Evolutionary conservation across 768 basidiomycete genomes (phyloP).

Genomic region (Boletus subparvulus): DNA sequence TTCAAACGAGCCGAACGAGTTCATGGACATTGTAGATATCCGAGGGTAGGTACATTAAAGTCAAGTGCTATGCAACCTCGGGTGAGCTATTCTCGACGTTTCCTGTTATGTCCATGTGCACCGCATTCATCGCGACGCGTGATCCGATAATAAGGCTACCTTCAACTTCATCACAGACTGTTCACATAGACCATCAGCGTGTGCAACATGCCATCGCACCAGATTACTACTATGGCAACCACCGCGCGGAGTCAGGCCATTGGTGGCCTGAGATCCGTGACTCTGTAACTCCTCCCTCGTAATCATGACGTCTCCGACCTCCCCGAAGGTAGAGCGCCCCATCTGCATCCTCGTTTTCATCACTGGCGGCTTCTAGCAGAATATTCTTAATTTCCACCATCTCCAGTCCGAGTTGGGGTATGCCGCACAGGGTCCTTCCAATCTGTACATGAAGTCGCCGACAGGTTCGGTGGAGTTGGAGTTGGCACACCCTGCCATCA

Average conservation of each 20-base stretch:
- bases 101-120: neutral
- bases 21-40: constrained; percentile 15
- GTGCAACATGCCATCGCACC: neutral
- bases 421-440: neutral
- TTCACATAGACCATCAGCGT: neutral
- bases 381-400: neutral
- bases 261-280: neutral
- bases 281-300: neutral
- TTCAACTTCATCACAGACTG: neutral
- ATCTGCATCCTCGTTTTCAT: neutral
- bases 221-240: neutral
- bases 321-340: neutral
- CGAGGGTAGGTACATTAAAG: neutral
- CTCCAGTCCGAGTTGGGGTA: neutral
- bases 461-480: constrained; percentile 6
- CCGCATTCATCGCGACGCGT: constrained; percentile 3
- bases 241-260: neutral
- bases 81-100: neutral
- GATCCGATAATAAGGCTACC: neutral
- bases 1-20: constrained; percentile 26
- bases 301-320: neutral
- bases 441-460: constrained; percentile 1
- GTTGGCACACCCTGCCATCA: neutral
- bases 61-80: neutral
- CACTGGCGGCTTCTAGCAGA: neutral